Evolutionary conservation across 345 rosid genomes (phyloP), one percentile per base, ranked within the genome.

Genomic region (Eutrema yunnanense): DNA sequence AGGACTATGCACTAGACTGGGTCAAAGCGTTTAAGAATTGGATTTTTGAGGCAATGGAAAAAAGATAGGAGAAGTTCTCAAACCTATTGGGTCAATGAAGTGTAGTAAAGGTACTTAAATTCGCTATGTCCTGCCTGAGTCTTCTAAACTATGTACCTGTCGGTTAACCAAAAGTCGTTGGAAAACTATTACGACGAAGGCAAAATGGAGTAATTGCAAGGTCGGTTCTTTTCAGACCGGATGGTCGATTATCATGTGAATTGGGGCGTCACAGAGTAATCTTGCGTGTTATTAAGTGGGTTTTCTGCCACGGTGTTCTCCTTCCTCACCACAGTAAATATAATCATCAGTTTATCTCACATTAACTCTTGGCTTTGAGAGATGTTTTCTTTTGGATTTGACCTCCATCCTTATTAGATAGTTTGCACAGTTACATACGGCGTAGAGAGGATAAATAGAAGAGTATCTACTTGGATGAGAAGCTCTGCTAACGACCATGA

Each of bases 301-400:
- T 94, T 47, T 94, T 94, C 82, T 94, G 98, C 72, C 97, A 94
- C 16, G 98, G 96, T 9, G 97, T 97, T 63, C 88, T 94, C 71
- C 96, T 91, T 77, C 97, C 98, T 81, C 92, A 79, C 73, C 97
- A 94, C 46, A n/a, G n/a, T n/a, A n/a, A n/a, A n/a, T n/a, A n/a
- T n/a, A n/a, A n/a, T n/a, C n/a, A n/a, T n/a, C n/a, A n/a, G n/a
- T n/a, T n/a, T n/a, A n/a, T n/a, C n/a, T n/a, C n/a, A n/a, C n/a
- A n/a, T n/a, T n/a, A n/a, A n/a, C n/a, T n/a, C n/a, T n/a, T n/a
- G n/a, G n/a, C n/a, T n/a, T n/a, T n/a, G n/a, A n/a, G n/a, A n/a
- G n/a, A n/a, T n/a, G n/a, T n/a, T n/a, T n/a, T n/a, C n/a, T n/a
- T n/a, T n/a, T n/a, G n/a, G n/a, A n/a, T n/a, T n/a, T n/a, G n/a